Percentiles rank a stretch among this genome's conserved stretches.
Conservation (phyloP, 1,284 basidiomycete genomes). For the Caloboletus firmus region DNA sequence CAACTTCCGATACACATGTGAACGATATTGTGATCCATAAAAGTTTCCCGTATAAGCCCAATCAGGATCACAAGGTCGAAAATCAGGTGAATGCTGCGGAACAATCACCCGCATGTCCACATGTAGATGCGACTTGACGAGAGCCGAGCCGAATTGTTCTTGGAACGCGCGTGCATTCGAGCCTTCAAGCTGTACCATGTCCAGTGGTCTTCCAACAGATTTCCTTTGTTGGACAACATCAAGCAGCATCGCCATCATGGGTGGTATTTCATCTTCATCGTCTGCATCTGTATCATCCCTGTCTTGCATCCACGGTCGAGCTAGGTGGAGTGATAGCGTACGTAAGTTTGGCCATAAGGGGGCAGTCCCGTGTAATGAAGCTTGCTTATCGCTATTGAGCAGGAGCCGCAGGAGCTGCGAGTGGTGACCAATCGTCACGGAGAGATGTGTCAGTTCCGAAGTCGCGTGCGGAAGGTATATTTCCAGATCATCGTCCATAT, state of each 20-base stretch:
- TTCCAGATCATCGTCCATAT: constrained; percentile 38
- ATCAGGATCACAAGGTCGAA: constrained; percentile 25
- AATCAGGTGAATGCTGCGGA: constrained; percentile 19
- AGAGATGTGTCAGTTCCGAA: constrained; percentile 34
- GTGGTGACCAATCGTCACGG: constrained; percentile 35
- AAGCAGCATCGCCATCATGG: constrained; percentile 32
- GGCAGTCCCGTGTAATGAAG: constrained; percentile 32
- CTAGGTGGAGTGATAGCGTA: constrained; percentile 29
- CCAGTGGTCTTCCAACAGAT: constrained; percentile 30
- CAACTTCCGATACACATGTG: constrained; percentile 34
- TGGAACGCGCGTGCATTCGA: constrained; percentile 26
- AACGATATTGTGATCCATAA: constrained; percentile 33
- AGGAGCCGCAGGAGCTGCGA: constrained; percentile 36
- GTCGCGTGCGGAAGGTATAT: constrained; percentile 34
- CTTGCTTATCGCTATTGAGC: constrained; percentile 37
- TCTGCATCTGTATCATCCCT: constrained; percentile 33
- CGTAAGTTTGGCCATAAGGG: constrained; percentile 35
- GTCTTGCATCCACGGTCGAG: constrained; percentile 32
- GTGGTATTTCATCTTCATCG: constrained; percentile 34
- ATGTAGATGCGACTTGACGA: constrained; percentile 30
- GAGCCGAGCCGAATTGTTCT: constrained; percentile 26
- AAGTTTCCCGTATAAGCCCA: constrained; percentile 31
- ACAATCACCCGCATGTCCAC: constrained; percentile 27
- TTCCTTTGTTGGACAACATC: constrained; percentile 36
- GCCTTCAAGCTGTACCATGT: constrained; percentile 29